A percentile compares a stretch with the other conserved stretches of the same genome.
phyloP scores from a whole-genome alignment of 1,139 yeast species.

The Zygotorulaspora mrakii region DNA sequence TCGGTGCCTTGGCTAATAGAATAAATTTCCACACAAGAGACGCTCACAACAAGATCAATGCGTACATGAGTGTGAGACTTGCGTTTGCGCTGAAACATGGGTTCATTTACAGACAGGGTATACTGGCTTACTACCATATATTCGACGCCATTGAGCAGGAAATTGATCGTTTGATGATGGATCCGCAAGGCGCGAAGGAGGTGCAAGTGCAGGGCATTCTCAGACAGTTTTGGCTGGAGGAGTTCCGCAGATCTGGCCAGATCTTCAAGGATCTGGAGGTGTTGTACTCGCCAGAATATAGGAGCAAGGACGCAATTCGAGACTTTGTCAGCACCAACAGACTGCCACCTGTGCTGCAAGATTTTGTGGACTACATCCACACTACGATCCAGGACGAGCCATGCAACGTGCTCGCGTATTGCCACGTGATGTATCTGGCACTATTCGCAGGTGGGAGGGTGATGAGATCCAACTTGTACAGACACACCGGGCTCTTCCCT shows the following conservation, averaged over 20 bases:
- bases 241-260: constrained; percentile 57
- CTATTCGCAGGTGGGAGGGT: constrained; percentile 83
- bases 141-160: constrained; percentile 68
- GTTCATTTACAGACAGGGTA: constrained; percentile 73
- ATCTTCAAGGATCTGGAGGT: constrained; percentile 62
- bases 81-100: constrained; percentile 75
- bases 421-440: constrained; percentile 82
- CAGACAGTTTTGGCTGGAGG: constrained; percentile 66
- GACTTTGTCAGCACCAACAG: constrained; percentile 16
- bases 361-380: constrained; percentile 58
- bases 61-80: constrained; percentile 63
- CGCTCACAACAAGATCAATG: constrained; percentile 66
- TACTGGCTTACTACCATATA: constrained; percentile 73
- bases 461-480: constrained; percentile 62
- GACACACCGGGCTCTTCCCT: constrained; percentile 72
- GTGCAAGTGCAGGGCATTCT: constrained; percentile 41
- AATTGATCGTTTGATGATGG: constrained; percentile 54
- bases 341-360: constrained; percentile 56
- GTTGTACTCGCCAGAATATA: constrained; percentile 54
- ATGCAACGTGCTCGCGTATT: constrained; percentile 69
- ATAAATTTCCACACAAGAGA: constrained; percentile 65
- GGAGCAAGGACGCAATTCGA: constrained; percentile 48
- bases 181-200: constrained; percentile 44
- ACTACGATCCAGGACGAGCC: constrained; percentile 58
- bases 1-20: constrained; percentile 79